phyloP scores from a whole-genome alignment of 371 early-diverging fungal species.

The Basidiobolus meristosporus region DNA sequence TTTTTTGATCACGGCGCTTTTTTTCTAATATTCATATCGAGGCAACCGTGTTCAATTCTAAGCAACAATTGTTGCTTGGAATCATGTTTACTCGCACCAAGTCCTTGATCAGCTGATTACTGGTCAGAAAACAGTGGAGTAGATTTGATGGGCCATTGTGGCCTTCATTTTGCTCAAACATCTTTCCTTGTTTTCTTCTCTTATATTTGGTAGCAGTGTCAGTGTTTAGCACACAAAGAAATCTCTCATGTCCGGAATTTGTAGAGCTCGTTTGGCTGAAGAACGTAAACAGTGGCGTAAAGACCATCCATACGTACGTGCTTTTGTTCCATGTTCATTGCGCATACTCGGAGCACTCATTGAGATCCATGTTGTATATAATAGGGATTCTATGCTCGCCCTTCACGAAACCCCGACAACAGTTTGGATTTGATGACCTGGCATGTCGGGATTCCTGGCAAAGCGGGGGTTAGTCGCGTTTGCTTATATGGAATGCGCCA shows the following conservation, averaged over 20 bases:
- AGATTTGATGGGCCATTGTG: no score
- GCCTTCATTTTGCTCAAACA: no score
- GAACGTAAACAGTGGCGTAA: conserved; percentile 96
- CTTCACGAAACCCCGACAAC: conserved; percentile 64
- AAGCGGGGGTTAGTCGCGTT: conserved; percentile 25
- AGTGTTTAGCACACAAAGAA: conserved; percentile 2
- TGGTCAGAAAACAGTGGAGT: no score
- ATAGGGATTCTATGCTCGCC: conserved; percentile 73
- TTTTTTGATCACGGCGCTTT: no score
- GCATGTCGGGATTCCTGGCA: conserved; percentile 92
- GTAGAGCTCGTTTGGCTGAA: conserved; percentile 63
- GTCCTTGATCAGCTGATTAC: no score
- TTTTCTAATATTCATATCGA: no score
- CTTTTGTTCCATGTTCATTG: not conserved
- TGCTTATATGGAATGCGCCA: no score
- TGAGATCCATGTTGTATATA: not conserved
- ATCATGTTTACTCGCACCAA: no score
- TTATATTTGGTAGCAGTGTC: no score
- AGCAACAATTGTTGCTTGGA: no score
- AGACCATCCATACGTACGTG: conserved; percentile 76
- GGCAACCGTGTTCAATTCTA: no score
- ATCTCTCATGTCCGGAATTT: conserved; percentile 34
- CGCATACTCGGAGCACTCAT: not conserved
- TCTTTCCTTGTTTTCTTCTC: no score
- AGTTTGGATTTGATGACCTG: conserved; percentile 75